phyloP scores from a whole-genome alignment of 495 filamentous ascomycete species.

The Lichina pygmaea region DNA sequence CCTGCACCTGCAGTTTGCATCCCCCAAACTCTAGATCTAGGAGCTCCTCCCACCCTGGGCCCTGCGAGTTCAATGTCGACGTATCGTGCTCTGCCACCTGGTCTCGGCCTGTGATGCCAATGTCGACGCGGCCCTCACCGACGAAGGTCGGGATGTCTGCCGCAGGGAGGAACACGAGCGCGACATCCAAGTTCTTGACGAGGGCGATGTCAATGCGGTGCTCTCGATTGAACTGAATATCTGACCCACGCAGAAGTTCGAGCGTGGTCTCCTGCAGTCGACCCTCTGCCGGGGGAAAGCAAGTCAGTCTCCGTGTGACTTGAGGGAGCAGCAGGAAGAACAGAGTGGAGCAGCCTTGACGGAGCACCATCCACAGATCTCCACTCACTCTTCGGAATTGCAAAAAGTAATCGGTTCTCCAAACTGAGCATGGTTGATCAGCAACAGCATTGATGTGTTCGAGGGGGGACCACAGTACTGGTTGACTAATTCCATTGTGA shows the following conservation, averaged over 20 bases:
- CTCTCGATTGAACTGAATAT: conserved; percentile 88
- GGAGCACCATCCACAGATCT: not conserved
- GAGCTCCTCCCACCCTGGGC: conserved; percentile 39
- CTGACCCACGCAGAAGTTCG: conserved; percentile 71
- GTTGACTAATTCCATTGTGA: too few relatives aligned
- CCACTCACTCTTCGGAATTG: conserved; percentile 79
- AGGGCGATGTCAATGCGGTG: conserved; percentile 86
- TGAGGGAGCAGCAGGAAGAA: too few relatives aligned
- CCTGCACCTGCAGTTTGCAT: conserved; percentile 89
- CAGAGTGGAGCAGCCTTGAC: not conserved
- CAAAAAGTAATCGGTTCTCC: conserved; percentile 81
- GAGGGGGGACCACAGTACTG: too few relatives aligned
- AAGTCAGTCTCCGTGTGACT: too few relatives aligned
- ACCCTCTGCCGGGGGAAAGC: conserved; percentile 34
- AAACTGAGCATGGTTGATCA: conserved; percentile 23
- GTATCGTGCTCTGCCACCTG: conserved; percentile 73
- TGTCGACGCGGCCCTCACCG: conserved; percentile 73
- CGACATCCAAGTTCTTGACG: conserved; percentile 82
- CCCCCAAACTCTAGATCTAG: conserved; percentile 73
- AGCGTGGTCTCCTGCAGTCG: conserved; percentile 63
- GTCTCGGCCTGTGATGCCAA: conserved; percentile 85
- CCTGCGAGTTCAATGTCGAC: conserved; percentile 28
- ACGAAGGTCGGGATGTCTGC: conserved; percentile 95
- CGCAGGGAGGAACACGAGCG: conserved; percentile 88
- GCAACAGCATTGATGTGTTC: too few relatives aligned